Base-by-base conservation (phyloP, 2,329 filamentous ascomycete species). In the Akanthomyces muscarius region DNA sequence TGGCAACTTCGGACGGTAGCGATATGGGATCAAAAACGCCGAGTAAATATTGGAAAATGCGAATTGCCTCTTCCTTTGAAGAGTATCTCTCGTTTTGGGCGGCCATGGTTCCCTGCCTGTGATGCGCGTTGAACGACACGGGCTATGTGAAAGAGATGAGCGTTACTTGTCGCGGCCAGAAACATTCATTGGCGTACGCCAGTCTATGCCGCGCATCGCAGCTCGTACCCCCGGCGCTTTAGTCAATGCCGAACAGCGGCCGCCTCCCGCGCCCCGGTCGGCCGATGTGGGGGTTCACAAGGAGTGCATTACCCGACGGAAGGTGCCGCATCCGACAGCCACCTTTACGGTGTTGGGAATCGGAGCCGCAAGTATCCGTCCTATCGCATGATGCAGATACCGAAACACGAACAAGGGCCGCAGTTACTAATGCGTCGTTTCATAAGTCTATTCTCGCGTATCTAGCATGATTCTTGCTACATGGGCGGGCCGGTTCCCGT, bases 1-100 rank as follows among this genome's bases (percentile, higher is more conserved):
- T 66, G 23, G 66, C 65, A 16, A 74, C 68, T 48, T 66, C 70
- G 1, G 66, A 59, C 4, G 77, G 73, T 0, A 77, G 66, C 0
- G 73, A 70, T 11, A 64, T 54, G 8, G 66, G 57, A 33, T 76
- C 71, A 18, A 76, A 68, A 21, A 70, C 65, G 16, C 59, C 61
- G 4, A 67, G 59, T 4, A 73, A 36, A 21, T 70, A 62, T 23
- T 70, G 66, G 18, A 72, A 61, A 38, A 74, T 70, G 2, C 62
- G 60, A n/a, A 30, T 44, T 16, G 67, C 68, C 63, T 74, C 72
- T 2, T 65, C 65, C 25, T 67, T 67, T 7, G 70, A 71, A 53
- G 68, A 70, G 54, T 71, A 73, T 13, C 10, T 5, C 16, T 51
- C 28, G 1, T 14, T 5, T n/a, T 42, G 36, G 7, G 10, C 13